Evolutionary conservation across 2,329 filamentous ascomycete species (phyloP).

Genomic region (Ophiocordyceps robertsii): DNA sequence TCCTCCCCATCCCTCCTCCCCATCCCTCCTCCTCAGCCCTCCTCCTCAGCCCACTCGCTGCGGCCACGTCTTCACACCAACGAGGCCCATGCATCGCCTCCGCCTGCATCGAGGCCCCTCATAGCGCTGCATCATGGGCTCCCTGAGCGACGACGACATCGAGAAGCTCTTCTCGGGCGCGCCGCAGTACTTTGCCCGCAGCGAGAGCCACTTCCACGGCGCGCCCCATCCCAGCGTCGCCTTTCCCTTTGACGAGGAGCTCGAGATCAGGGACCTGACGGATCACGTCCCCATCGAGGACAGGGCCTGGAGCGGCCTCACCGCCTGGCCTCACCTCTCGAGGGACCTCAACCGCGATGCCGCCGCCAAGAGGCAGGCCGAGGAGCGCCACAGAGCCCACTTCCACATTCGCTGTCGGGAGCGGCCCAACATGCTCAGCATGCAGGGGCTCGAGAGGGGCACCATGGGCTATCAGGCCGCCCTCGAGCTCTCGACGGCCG

Average conservation of each 20-base stretch:
- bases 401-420: conserved; percentile 47
- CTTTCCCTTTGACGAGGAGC: conserved; percentile 52
- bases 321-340: conserved; percentile 50
- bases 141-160: conserved; percentile 44
- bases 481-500: conserved; percentile 50
- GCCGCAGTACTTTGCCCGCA: conserved; percentile 54
- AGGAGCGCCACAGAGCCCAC: conserved; percentile 36
- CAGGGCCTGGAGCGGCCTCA: conserved; percentile 48
- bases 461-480: conserved; percentile 58
- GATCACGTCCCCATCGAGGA: conserved; percentile 53
- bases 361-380: conserved; percentile 25
- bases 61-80: no score
- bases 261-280: conserved; percentile 47
- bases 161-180: conserved; percentile 65
- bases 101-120: no score
- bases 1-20: no score
- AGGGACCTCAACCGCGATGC: conserved; percentile 32
- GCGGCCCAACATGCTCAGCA: conserved; percentile 58
- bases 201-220: conserved; percentile 43
- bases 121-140: conserved; percentile 22
- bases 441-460: conserved; percentile 57
- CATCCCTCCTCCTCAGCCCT: no score
- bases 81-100: no score
- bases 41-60: no score
- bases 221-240: conserved; percentile 50